Evolutionary conservation across 106 monocot species (phyloP), one percentile per base, ranked within the genome.

Genomic region (Amphibolis antarctica): DNA sequence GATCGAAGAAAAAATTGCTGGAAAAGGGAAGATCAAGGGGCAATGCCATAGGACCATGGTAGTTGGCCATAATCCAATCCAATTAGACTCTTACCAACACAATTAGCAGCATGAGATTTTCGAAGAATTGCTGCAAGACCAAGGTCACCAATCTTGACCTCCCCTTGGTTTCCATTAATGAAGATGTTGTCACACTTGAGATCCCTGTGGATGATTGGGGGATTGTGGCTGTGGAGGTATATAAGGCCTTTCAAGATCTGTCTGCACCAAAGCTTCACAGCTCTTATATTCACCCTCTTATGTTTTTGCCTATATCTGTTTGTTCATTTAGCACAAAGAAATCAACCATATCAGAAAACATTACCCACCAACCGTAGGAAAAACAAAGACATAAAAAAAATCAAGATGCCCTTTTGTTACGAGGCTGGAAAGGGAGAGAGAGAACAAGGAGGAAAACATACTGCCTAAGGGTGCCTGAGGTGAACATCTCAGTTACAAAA

Each of bases 111-210:
- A 52, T 82, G 80, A 21, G 96, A 90, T 53, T 98, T 98, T 9
- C 82, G 77, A 53, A 86, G 89, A 29, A 98, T 87, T 25, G 86
- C 96, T 10, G 90, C 96, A 28, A 98, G 90, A 44, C 96, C 96
- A 6, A 98, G 90, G 51, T 98, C 96, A 9, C 96, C 96, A 21
- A 98, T 98, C 74, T 98, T 98, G 53, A 98, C 90, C 70, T 82
- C 84, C n/a, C 96, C 90, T 31, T 84, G 89, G 25, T 98, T 98
- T 7, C 96, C 96, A 77, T 98, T 98, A 48, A 98, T 85, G 82
- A 98, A 98, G 55, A 98, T 90, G 66, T 98, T 98, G 65, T 98
- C 96, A 62, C 96, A 98, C 74, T 98, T 98, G 67, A 98, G 84
- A 62, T 90, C 96, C 57, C 90, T 69, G 55, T 98, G 96, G 54